Base-by-base conservation (phyloP, 202 grass and related monocot genomes). In the Thinopyrum obtusiflorum region DNA sequence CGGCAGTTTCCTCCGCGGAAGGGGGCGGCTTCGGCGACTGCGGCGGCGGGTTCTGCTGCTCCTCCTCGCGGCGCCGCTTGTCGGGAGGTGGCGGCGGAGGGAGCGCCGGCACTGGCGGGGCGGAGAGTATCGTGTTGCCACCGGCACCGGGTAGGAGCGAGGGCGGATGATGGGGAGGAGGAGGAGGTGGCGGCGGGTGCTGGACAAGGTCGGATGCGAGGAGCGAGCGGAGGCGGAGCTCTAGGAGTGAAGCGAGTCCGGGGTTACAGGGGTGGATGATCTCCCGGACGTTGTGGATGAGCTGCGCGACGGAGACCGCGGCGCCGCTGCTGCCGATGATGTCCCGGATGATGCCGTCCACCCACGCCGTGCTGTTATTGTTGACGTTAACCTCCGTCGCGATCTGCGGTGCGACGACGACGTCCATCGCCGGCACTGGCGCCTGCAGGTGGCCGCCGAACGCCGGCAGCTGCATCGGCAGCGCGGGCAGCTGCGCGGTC, bases 191-290 rank as follows among this genome's bases (percentile, higher is more conserved):
- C 9, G 79, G 65, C 4, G 77, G 49, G 6, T 82, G 85, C 4
- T 81, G 49, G 7, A 71, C 44, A 13, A 73, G 25, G 51, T 88
- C 90, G 14, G 87, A 46, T 4, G 83, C 60, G 57, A 88, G 87
- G 65, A 94, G 97, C 57, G 90, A 91, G 78, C 93, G 91, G 72
- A 99, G 97, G 68, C 93, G 91, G 65, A 92, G 88, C 91, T 99
- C 97, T 12, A 99, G 87, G 29, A 99, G 80, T 0, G 93, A 90
- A 3, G 97, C 93, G 71, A 99, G 85, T 59, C 71, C 88, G 4
- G 96, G 96, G 87, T 98, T 96, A 69, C 96, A 98, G 6, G 96
- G 97, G 26, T 91, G 93, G 78, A 98, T 95, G 80, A 98, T 96
- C 87, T 98, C 97, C 42, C 97, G 90, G 5, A 98, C 92, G 85